phyloP scores from a whole-genome alignment of 805 yeast genomes.

The Wickerhamiella bombiphila region DNA sequence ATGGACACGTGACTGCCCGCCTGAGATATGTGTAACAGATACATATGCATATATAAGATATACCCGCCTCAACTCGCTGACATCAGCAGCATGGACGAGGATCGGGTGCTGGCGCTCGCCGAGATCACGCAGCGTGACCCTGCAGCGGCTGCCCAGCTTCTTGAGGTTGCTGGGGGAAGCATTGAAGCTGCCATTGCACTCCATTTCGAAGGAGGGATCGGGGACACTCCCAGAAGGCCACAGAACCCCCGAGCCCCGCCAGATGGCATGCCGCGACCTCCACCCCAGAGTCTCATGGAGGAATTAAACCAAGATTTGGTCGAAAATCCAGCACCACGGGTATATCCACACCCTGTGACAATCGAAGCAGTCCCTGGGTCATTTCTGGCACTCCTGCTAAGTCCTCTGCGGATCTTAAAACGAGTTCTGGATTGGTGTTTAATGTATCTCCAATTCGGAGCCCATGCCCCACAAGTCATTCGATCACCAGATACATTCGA shows the following conservation, averaged over 20 bases:
- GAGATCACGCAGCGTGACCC: conserved; percentile 11
- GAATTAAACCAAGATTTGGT: conserved; percentile 19
- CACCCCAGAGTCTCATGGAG: conserved; percentile 19
- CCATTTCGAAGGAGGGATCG: conserved; percentile 5
- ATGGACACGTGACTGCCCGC: no score
- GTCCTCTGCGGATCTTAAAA: conserved; percentile 25
- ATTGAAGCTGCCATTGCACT: conserved; percentile 8
- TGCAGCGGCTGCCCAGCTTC: conserved; percentile 7
- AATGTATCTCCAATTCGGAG: conserved; percentile 15
- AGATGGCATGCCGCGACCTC: conserved; percentile 1
- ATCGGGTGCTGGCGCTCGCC: conserved; percentile 10
- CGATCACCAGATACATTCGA: conserved; percentile 15
- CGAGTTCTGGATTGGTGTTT: conserved; percentile 16
- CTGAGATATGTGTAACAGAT: no score
- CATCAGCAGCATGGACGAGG: conserved; percentile 1
- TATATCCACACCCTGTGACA: conserved; percentile 17
- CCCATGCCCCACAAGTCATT: conserved; percentile 8
- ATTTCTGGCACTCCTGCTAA: conserved; percentile 21
- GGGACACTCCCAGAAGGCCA: not conserved
- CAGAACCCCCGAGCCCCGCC: not conserved
- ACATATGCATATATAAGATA: no score
- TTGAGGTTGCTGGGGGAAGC: conserved; percentile 11
- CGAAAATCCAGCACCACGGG: conserved; percentile 21
- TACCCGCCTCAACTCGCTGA: no score
- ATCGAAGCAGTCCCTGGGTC: conserved; percentile 19